Evolutionary conservation across 108 stramenopile genomes (phyloP).

Genomic region (Discostella pseudostelligera): DNA sequence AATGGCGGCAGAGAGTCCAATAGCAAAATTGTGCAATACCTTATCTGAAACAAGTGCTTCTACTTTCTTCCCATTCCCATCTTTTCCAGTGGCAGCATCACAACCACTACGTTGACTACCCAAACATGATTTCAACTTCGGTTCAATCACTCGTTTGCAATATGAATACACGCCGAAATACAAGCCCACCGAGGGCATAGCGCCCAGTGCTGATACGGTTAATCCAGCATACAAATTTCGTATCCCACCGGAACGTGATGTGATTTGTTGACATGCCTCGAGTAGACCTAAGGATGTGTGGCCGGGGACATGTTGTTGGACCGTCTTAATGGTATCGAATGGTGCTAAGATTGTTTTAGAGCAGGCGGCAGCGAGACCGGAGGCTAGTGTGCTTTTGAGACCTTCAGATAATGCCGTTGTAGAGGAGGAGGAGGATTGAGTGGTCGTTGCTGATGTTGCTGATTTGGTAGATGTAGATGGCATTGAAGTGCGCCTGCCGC

Average conservation of each 20-base stretch:
- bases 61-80: background rate
- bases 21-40: slow-evolving; percentile 49
- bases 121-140: slow-evolving; percentile 20
- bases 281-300: slow-evolving; percentile 48
- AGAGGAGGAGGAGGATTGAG: slow-evolving; percentile 11
- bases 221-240: slow-evolving; percentile 83
- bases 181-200: slow-evolving; percentile 84
- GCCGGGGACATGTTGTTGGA: slow-evolving; percentile 73
- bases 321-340: slow-evolving; percentile 93
- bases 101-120: slow-evolving; percentile 30
- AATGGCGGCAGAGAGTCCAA: slow-evolving; percentile 83
- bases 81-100: too few relatives aligned
- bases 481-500: background rate
- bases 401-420: slow-evolving; percentile 65
- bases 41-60: slow-evolving; percentile 15
- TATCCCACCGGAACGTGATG: slow-evolving; percentile 70
- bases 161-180: slow-evolving; percentile 90
- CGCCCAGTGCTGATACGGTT: slow-evolving; percentile 77
- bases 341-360: slow-evolving; percentile 88
- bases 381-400: slow-evolving; percentile 84
- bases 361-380: slow-evolving; percentile 84
- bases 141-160: slow-evolving; percentile 68
- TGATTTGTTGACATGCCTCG: slow-evolving; percentile 59
- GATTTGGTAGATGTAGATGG: background rate
- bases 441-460: background rate